These are phyloP conservation scores for Cutaneotrichosporon arboriforme DNA, from an alignment of 1,284 basidiomycete genomes.

Conservation along the genomic window DNA sequence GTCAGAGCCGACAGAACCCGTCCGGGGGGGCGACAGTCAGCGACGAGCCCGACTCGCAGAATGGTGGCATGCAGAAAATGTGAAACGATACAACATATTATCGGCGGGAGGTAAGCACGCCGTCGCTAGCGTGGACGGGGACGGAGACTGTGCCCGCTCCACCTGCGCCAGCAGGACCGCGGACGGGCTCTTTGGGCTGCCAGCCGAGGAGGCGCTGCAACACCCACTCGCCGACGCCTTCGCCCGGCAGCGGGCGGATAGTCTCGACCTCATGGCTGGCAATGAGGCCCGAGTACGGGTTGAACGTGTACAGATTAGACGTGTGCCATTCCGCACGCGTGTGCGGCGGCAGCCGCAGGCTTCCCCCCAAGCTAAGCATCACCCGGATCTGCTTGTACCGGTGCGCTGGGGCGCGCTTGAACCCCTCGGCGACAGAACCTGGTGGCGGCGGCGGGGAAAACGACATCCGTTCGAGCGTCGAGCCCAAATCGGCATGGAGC, in stretches of 20 bases:
- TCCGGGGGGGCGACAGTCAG: no score
- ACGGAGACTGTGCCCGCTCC: neutral
- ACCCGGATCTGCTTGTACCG: conserved; percentile 43
- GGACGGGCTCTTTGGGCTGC: neutral
- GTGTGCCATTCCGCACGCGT: conserved; percentile 42
- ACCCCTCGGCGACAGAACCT: conserved; percentile 9
- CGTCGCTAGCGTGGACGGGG: neutral
- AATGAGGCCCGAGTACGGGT: conserved; percentile 46
- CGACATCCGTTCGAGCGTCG: conserved; percentile 40
- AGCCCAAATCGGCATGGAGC: conserved; percentile 39
- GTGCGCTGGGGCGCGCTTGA: conserved; percentile 12
- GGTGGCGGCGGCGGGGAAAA: conserved; percentile 27
- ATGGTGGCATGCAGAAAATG: no score
- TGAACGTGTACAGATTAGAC: conserved; percentile 47
- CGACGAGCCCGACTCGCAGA: no score
- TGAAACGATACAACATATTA: no score
- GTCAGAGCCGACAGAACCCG: no score
- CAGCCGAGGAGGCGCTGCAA: conserved; percentile 36
- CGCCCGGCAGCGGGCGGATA: conserved; percentile 47
- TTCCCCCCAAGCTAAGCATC: conserved; percentile 35
- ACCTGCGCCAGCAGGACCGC: neutral
- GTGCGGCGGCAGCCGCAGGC: conserved; percentile 40
- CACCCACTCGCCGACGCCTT: conserved; percentile 47
- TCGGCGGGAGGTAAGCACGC: neutral
- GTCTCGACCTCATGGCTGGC: conserved; percentile 46